Evolutionary conservation across 306 rosid genomes (phyloP).

Genomic region (Acacia crassicarpa): DNA sequence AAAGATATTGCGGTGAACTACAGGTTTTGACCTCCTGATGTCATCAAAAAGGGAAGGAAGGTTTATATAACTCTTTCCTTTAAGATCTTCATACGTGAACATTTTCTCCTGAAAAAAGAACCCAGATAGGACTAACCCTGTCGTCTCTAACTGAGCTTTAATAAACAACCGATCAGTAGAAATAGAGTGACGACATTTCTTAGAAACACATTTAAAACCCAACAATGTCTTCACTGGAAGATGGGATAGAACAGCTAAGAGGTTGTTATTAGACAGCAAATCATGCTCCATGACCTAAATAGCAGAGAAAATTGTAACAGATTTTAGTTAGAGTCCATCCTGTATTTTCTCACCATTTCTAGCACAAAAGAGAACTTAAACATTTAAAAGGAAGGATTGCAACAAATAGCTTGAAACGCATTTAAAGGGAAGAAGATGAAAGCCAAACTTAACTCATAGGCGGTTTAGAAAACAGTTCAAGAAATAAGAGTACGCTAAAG

Average conservation of each 20-base stretch:
- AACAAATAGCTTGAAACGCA: too few relatives aligned
- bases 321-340: not conserved
- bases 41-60: not conserved
- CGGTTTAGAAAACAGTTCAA: not conserved
- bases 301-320: not conserved
- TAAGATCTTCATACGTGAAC: conserved; percentile 37
- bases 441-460: too few relatives aligned
- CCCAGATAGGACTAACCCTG: conserved; percentile 27
- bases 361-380: too few relatives aligned
- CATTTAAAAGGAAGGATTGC: not conserved
- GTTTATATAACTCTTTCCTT: conserved; percentile 21
- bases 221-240: not conserved
- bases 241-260: not conserved
- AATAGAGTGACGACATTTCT: not conserved
- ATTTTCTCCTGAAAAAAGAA: conserved; percentile 51
- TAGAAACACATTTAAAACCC: not conserved
- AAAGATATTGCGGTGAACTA: conserved; percentile 25
- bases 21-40: not conserved
- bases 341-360: not conserved
- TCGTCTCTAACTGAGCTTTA: conserved; percentile 39
- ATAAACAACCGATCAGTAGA: conserved; percentile 37
- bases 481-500: not conserved
- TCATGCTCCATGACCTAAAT: not conserved
- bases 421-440: not conserved
- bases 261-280: not conserved